phyloP scores from a whole-genome alignment of 768 basidiomycete genomes.

The Crucibulum laeve region DNA sequence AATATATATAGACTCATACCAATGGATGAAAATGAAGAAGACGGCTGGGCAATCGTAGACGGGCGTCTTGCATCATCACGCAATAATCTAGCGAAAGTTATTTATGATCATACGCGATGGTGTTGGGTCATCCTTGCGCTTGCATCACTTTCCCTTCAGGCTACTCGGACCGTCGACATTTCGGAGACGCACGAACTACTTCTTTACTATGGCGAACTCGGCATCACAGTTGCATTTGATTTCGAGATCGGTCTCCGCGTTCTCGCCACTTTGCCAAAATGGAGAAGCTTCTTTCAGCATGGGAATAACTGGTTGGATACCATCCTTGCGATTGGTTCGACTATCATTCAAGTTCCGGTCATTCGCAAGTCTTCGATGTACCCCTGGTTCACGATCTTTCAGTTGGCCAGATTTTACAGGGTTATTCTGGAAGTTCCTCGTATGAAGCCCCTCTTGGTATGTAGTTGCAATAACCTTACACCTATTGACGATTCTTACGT shows the following conservation, averaged over 20 bases:
- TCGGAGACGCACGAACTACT: constrained; percentile 37
- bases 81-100: constrained; percentile 44
- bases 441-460: constrained; percentile 84
- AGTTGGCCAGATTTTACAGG: constrained; percentile 83
- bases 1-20: constrained; percentile 23
- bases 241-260: constrained; percentile 81
- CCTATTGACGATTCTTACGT: neutral
- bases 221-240: constrained; percentile 81
- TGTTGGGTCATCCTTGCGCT: constrained; percentile 77
- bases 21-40: constrained; percentile 55
- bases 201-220: constrained; percentile 66
- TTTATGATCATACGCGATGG: constrained; percentile 60
- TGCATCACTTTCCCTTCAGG: constrained; percentile 67
- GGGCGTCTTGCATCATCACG: constrained; percentile 33
- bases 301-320: constrained; percentile 75
- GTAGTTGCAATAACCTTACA: constrained; percentile 16
- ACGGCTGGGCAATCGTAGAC: constrained; percentile 51
- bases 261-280: constrained; percentile 69
- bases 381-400: constrained; percentile 88
- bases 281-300: constrained; percentile 69
- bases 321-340: constrained; percentile 68
- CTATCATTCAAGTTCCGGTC: constrained; percentile 79
- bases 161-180: constrained; percentile 55
- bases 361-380: constrained; percentile 65
- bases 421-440: constrained; percentile 87